phyloP scores from a whole-genome alignment of 805 yeast species.

The Isabelozyma pseudorhagii region DNA sequence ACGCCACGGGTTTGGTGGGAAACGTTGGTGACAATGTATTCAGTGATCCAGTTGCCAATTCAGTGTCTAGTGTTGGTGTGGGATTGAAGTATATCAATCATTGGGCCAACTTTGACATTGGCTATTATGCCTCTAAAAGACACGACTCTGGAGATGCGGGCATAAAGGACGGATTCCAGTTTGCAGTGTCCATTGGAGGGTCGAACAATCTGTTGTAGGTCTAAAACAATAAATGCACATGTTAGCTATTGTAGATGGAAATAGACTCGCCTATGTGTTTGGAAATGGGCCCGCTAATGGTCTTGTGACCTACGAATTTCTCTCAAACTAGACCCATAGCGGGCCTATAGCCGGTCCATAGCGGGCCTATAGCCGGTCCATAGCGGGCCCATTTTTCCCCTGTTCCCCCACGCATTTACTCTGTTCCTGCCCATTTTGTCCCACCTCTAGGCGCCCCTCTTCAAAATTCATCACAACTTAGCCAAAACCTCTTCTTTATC shows the following conservation, averaged over 20 bases:
- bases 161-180: conserved; percentile 36
- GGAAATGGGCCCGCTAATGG: background rate
- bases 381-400: no score
- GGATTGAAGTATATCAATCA: conserved; percentile 37
- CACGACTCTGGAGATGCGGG: conserved; percentile 18
- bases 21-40: conserved; percentile 37
- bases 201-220: conserved; percentile 12
- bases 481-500: no score
- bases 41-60: conserved; percentile 10
- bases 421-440: no score
- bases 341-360: no score
- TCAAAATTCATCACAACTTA: no score
- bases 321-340: no score
- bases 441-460: no score
- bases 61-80: conserved; percentile 28
- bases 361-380: no score
- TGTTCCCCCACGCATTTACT: no score
- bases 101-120: conserved; percentile 41
- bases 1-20: conserved; percentile 66
- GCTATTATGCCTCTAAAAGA: conserved; percentile 31
- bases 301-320: no score
- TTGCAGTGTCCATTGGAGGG: conserved; percentile 38
- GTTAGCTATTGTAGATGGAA: background rate
- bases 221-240: background rate
- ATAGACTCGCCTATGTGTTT: background rate